Evolutionary conservation across 208 protist genomes (phyloP).

Genomic region (Porcisia hertigi): DNA sequence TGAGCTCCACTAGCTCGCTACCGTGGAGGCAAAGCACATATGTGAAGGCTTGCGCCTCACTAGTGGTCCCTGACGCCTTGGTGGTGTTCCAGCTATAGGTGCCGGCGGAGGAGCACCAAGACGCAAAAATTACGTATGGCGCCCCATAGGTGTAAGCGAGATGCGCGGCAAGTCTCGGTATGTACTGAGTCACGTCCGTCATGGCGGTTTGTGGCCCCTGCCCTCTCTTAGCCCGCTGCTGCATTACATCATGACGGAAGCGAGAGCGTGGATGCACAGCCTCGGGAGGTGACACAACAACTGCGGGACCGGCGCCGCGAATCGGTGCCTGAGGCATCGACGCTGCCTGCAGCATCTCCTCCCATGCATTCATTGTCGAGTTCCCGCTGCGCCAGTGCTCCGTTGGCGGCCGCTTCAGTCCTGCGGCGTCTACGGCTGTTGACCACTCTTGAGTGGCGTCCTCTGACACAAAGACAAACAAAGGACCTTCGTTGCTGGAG

Average conservation of each 20-base stretch:
- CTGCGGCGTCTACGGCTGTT: background rate
- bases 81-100: background rate
- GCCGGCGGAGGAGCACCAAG: slow-evolving; percentile 6
- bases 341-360: slow-evolving; percentile 4
- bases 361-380: slow-evolving; percentile 3
- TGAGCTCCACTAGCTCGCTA: slow-evolving; percentile 22
- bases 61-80: background rate
- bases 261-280: background rate
- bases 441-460: slow-evolving; percentile 2
- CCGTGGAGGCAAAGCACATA: slow-evolving; percentile 14
- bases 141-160: slow-evolving; percentile 9
- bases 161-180: slow-evolving; percentile 6
- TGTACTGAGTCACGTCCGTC: slow-evolving; percentile 4
- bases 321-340: background rate
- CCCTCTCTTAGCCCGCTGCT: background rate
- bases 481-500: background rate
- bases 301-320: background rate
- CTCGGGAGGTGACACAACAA: background rate
- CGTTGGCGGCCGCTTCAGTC: background rate
- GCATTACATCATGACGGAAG: background rate
- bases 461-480: slow-evolving; percentile 11
- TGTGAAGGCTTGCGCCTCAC: background rate
- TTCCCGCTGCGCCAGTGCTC: slow-evolving; percentile 3
- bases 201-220: no score
- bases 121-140: slow-evolving; percentile 15